Evolutionary conservation across 768 basidiomycete genomes (phyloP), one percentile per base, ranked within the genome.

Genomic region (Mycena vitilis): DNA sequence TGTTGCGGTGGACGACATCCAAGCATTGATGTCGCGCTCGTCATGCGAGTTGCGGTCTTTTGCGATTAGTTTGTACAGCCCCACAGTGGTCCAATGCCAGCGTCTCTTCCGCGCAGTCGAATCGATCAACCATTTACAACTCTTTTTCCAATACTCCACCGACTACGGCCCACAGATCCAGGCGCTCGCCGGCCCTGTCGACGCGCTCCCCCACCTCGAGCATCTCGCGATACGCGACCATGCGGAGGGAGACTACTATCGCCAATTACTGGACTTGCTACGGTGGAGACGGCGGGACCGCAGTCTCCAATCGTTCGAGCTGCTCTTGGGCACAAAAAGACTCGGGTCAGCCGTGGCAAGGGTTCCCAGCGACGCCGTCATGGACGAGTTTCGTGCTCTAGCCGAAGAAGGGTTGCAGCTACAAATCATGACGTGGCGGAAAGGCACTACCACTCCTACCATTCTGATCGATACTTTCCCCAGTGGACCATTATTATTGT

Each of bases 401-500:
- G 51, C 61, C 8, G 25, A 62, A 22, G 42, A 38, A 23, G 61
- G 61, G 18, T n/a, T 62, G 51, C 45, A 40, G 36, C n/a, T 60
- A 15, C 59, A 9, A 3, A 37, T 60, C 22, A 18, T 9, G 12
- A 48, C 8, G 13, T 22, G n/a, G n/a, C n/a, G 22, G 40, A 10
- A 15, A 15, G 40, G 40, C 40, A 15, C 10, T 10, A 40, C 40
- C 40, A 30, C 30, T 30, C 30, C 30, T 30, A 30, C 30, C 30
- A 30, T 30, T 30, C 30, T 30, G 3, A 30, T 30, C 30, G 30
- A 30, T 30, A 30, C 30, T 30, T 30, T 30, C 5, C 30, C 30
- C 5, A 30, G 30, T 30, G 30, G 5, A 30, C 30, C 30, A 30
- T 30, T 30, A 2, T 30, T 30, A 30, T 30, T 30, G 30, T 30